A percentile compares a stretch with the other conserved stretches of the same genome.
These are phyloP conservation scores for Coprinopsis marcescibilis DNA, from an alignment of 768 basidiomycete genomes.

Conservation along the genomic window DNA sequence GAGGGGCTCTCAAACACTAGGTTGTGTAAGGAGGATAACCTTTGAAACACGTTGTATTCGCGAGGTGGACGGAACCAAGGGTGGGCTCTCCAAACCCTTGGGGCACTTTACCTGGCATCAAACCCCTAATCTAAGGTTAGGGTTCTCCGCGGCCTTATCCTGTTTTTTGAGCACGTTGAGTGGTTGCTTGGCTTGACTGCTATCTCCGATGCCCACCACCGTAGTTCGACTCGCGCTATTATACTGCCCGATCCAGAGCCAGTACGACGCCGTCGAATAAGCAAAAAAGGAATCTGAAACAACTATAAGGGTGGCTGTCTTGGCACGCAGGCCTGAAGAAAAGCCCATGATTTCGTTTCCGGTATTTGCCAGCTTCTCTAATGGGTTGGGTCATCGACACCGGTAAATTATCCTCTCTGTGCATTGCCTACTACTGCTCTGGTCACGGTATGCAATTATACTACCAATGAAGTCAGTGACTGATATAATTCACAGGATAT, in stretches of 20 bases:
- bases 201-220: too few relatives aligned
- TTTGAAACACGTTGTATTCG: constrained; percentile 12
- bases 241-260: too few relatives aligned
- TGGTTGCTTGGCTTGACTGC: too few relatives aligned
- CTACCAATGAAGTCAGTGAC: background rate
- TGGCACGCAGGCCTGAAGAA: too few relatives aligned
- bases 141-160: too few relatives aligned
- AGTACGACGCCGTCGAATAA: too few relatives aligned
- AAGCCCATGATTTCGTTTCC: background rate
- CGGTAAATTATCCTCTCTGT: background rate
- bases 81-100: background rate
- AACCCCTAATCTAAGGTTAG: constrained; percentile 15
- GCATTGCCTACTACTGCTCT: constrained; percentile 62
- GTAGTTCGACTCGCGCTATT: too few relatives aligned
- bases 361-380: background rate
- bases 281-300: too few relatives aligned
- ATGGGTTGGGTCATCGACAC: background rate
- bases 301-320: too few relatives aligned
- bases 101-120: too few relatives aligned
- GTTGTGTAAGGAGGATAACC: background rate
- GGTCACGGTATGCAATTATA: constrained; percentile 51
- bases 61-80: constrained; percentile 5
- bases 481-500: constrained; percentile 44
- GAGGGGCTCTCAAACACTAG: background rate
- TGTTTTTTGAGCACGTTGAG: too few relatives aligned